Conservation (phyloP, 129 eudicot genomes). For the Oenanthe sinensis region DNA sequence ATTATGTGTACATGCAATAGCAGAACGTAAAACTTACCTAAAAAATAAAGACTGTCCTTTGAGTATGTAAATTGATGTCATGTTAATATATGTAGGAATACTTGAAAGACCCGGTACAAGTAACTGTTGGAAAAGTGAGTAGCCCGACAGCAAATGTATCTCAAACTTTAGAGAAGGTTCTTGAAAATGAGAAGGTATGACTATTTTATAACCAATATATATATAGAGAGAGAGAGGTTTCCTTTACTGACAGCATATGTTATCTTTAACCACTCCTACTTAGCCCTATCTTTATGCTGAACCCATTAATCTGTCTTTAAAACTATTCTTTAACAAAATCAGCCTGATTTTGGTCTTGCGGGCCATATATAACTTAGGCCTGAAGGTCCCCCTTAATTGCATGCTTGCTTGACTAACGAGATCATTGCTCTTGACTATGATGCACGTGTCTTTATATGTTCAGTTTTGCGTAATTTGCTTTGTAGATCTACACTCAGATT, state of each 20-base stretch:
- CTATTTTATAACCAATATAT: neutral
- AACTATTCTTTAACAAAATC: neutral
- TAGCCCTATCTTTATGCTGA: neutral
- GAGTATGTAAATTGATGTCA: neutral
- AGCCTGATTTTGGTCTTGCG: neutral
- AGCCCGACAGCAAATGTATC: conserved; percentile 80
- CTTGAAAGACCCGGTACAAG: conserved; percentile 66
- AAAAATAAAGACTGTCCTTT: neutral
- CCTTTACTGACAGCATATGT: neutral
- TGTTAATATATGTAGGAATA: conserved; percentile 43
- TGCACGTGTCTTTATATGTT: neutral
- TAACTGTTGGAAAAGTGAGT: conserved; percentile 81
- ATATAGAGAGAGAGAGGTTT: neutral
- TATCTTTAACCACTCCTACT: neutral
- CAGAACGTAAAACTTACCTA: neutral
- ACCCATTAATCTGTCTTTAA: neutral
- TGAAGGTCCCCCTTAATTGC: neutral
- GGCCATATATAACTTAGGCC: neutral
- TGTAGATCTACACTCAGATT: neutral
- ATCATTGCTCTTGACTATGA: neutral
- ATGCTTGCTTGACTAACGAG: neutral
- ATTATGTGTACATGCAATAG: neutral
- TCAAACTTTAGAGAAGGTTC: conserved; percentile 66
- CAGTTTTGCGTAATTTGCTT: neutral
- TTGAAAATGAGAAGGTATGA: conserved; percentile 70